Conservation (phyloP, 768 basidiomycete genomes). For the Tubosaeta sp. region DNA sequence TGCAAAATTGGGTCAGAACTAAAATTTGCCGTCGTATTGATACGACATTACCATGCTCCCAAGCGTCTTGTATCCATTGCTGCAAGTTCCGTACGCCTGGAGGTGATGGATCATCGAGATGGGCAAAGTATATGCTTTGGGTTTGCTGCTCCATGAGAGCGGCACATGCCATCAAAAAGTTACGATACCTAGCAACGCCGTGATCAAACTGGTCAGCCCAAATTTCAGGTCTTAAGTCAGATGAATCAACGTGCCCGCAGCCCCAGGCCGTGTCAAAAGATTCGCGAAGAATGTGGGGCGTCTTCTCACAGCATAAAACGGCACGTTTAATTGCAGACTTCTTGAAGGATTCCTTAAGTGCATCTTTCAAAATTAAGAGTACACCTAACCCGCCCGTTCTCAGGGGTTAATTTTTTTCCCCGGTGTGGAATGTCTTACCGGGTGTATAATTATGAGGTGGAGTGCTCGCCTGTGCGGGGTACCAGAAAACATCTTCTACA, state of each 20-base stretch:
- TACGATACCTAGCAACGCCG: slow-evolving; percentile 59
- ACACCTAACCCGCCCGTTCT: slow-evolving; percentile 41
- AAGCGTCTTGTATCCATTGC: slow-evolving; percentile 75
- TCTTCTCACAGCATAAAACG: slow-evolving; percentile 57
- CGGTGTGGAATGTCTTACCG: slow-evolving; percentile 43
- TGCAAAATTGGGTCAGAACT: slow-evolving; percentile 11
- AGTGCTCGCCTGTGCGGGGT: slow-evolving; percentile 37
- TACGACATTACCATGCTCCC: slow-evolving; percentile 51
- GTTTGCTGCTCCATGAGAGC: slow-evolving; percentile 62
- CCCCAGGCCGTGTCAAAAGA: slow-evolving; percentile 68
- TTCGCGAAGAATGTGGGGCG: slow-evolving; percentile 57
- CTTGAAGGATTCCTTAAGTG: slow-evolving; percentile 47
- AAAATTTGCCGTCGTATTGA: neutral
- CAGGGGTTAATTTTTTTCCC: slow-evolving; percentile 11
- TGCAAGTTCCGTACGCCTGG: slow-evolving; percentile 78
- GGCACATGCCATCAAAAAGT: slow-evolving; percentile 75
- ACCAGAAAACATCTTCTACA: slow-evolving; percentile 61
- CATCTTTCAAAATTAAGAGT: slow-evolving; percentile 57
- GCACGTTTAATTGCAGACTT: slow-evolving; percentile 51
- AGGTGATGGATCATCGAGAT: slow-evolving; percentile 50
- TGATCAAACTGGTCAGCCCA: neutral
- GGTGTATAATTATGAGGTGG: slow-evolving; percentile 62
- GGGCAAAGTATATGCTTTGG: slow-evolving; percentile 58
- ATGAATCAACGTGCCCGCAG: slow-evolving; percentile 49
- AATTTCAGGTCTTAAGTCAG: neutral